Base-by-base conservation (phyloP, 352 stramenopile genomes). In the Aphanomyces stellatus region DNA sequence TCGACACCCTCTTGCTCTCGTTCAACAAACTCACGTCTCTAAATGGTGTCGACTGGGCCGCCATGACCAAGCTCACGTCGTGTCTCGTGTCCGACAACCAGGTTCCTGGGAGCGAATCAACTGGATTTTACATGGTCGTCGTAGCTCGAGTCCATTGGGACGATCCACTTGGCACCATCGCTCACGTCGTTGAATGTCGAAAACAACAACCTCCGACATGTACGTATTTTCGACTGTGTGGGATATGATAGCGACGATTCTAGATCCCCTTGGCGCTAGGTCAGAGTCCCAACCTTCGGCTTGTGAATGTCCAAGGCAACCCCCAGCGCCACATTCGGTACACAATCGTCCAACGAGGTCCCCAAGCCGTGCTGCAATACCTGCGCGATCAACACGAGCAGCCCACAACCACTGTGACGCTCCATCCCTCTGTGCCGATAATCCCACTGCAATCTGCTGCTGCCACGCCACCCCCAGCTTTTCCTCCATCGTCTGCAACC, bases 201-300 rank as follows among this genome's bases (percentile, higher is more conserved):
- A 46, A 93, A 95, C 72, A 95, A 95, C 69, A 84, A 89, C 48
- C 64, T 95, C 6, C 77, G 76, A 7, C 76, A 89, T 70, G 78
- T 90, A 77, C 11, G 57, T 11, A 17, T 31, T 37, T 37, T 56
- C n/a, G n/a, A n/a, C n/a, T n/a, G n/a, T n/a, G n/a, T n/a, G n/a
- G n/a, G n/a, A n/a, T n/a, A n/a, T n/a, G n/a, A n/a, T n/a, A n/a
- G n/a, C n/a, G 31, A 60, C 19, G n/a, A n/a, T 27, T 25, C 53
- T 72, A 90, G 82, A 90, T 95, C 53, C 83, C 83, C 30, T 68
- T 72, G 0, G 76, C 88, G 35, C 73, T 95, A 25, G 79, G 81
- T 25, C 72, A 76, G 1, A 87, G 78, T 43, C 71, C 77, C 33
- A 72, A 84, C 46, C 76, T 95, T 2, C 72, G 75, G n/a, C 71